Base-by-base conservation (phyloP, 768 basidiomycete species). In the Hygrophorus russula region DNA sequence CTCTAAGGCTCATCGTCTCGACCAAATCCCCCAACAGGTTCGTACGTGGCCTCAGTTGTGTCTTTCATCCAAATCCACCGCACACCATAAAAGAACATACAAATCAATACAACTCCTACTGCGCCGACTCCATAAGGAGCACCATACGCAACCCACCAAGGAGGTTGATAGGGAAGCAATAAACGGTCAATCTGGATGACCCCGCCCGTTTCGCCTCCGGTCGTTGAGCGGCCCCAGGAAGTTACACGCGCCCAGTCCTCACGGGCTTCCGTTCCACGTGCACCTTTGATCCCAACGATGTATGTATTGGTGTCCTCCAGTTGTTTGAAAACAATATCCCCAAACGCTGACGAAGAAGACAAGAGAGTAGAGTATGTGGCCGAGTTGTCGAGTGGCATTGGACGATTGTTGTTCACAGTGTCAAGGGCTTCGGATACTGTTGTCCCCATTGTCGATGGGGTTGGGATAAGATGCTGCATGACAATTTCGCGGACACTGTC, bases 141-240 rank as follows among this genome's bases (percentile, higher is more conserved):
- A 32, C 87, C 84, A 53, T 80, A 91, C 53, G 76, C 67, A 30
- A 75, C 65, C 78, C 82, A 91, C 88, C 87, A 89, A 3, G 80
- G 71, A 2, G 94, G 90, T 46, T 80, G 66, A 58, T 91, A 98
- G 28, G 96, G 96, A 17, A 80, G 55, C 42, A 99, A 65, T 10
- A 97, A 68, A 33, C 71, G 69, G 64, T 96, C 88, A 46, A 98
- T 84, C 61, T 82, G 74, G 46, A 97, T 73, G 31, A 97, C 89
- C 3, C 94, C 94, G 0, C 93, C 94, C 0, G 75, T 79, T 29
- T 83, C 78, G 10, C 70, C 67, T 9, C 75, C 76, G 6, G 76
- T 77, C 27, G 85, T 85, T 36, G 82, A 78, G 36, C 86, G 78
- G 32, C 86, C 88, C 80, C 81, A 85, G 36, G 74, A 68, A 19